A percentile compares a stretch with the other conserved stretches of the same genome.
phyloP scores from a whole-genome alignment of 331 rosid species.

The Rhamnella rubrinervis region DNA sequence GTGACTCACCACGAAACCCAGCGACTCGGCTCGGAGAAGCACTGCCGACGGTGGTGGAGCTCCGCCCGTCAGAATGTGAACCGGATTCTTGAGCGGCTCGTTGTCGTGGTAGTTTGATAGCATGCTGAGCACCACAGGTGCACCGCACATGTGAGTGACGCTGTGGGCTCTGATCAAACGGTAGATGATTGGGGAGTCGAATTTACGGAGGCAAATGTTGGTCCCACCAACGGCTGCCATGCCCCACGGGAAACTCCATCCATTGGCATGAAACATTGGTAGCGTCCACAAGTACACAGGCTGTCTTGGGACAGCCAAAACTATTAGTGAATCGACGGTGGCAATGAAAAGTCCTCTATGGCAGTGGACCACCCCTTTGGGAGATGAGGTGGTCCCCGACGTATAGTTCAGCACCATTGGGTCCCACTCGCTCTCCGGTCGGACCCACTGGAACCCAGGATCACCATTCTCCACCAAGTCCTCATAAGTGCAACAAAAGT shows the following conservation, averaged over 20 bases:
- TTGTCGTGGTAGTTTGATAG: conserved; percentile 15
- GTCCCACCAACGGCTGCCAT: conserved; percentile 57
- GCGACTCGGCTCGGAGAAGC: conserved; percentile 31
- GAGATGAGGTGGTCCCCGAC: conserved; percentile 67
- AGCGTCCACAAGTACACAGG: conserved; percentile 53
- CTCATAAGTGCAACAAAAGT: conserved; percentile 32
- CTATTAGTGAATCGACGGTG: conserved; percentile 32
- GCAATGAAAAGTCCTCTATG: conserved; percentile 40
- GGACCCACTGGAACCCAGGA: conserved; percentile 40
- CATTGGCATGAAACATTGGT: conserved; percentile 61
- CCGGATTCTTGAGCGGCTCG: conserved; percentile 24
- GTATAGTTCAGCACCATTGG: conserved; percentile 58
- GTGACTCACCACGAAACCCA: conserved; percentile 54
- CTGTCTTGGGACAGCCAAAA: conserved; percentile 39
- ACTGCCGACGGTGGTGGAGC: conserved; percentile 51
- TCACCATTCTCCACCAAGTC: conserved; percentile 31
- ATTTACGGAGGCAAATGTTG: conserved; percentile 44
- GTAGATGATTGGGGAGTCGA: conserved; percentile 34
- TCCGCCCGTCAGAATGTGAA: conserved; percentile 47
- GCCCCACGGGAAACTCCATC: conserved; percentile 60
- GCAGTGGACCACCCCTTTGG: conserved; percentile 59
- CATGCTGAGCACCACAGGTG: conserved; percentile 71
- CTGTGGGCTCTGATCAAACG: conserved; percentile 26
- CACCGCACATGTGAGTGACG: conserved; percentile 66
- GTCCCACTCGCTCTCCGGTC: conserved; percentile 58